These are phyloP conservation scores for Talaromyces wortmannii DNA, from an alignment of 495 filamentous ascomycete genomes.

Conservation along the genomic window DNA sequence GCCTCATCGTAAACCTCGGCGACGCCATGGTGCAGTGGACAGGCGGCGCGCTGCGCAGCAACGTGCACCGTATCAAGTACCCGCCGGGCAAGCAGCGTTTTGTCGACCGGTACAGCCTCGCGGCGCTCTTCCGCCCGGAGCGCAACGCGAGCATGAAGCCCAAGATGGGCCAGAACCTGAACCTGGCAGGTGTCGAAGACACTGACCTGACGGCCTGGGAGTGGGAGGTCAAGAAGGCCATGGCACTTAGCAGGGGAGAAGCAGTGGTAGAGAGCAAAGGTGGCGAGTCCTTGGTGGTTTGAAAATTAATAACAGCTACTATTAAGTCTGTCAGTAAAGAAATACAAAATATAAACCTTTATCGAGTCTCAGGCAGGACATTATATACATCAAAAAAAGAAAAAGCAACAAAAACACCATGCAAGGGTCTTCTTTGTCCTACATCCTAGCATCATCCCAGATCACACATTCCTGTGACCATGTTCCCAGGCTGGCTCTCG, in stretches of 20 bases:
- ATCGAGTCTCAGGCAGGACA: background rate
- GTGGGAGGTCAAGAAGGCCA: background rate
- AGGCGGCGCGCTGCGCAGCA: conserved; percentile 22
- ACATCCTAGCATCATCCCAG: background rate
- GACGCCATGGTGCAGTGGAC: conserved; percentile 33
- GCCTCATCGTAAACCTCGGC: conserved; percentile 32
- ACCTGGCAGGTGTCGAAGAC: background rate
- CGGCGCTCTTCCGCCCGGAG: conserved; percentile 22
- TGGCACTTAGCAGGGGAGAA: background rate
- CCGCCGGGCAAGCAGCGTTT: conserved; percentile 27
- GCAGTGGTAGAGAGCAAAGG: background rate
- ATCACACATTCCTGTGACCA: background rate
- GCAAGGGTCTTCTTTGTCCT: background rate
- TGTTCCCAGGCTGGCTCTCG: background rate
- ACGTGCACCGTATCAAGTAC: conserved; percentile 26
- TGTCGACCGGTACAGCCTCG: conserved; percentile 18
- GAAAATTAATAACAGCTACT: background rate
- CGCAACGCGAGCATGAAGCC: conserved; percentile 9
- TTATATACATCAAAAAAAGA: background rate
- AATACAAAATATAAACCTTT: background rate
- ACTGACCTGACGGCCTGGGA: background rate
- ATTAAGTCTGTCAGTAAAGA: background rate
- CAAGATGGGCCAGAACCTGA: background rate
- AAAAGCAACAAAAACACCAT: background rate
- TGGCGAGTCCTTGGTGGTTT: background rate